A percentile compares a stretch with the other conserved stretches of the same genome.
Conservation (phyloP, 176 grass and related monocot genomes). For the Dactylis glomerata region DNA sequence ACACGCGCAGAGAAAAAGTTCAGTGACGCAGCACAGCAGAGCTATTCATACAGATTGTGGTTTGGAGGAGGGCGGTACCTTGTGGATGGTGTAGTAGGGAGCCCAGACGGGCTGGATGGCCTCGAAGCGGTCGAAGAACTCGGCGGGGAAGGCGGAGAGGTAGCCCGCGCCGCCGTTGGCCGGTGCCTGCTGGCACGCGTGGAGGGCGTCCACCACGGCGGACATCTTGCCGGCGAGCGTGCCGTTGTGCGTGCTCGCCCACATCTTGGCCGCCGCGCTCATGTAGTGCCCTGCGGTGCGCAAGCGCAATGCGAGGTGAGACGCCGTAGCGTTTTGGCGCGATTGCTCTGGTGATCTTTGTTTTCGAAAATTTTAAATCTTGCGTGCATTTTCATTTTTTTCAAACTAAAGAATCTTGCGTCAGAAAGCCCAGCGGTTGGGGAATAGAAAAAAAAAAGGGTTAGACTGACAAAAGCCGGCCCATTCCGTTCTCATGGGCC, state of each 20-base stretch:
- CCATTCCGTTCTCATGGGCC: too few relatives aligned
- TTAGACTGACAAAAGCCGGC: too few relatives aligned
- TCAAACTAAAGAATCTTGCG: too few relatives aligned
- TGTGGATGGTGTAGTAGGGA: slow-evolving; percentile 97
- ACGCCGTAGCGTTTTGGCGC: too few relatives aligned
- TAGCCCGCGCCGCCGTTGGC: slow-evolving; percentile 60
- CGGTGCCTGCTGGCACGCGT: slow-evolving; percentile 61
- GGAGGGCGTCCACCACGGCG: slow-evolving; percentile 57
- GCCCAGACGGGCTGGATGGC: slow-evolving; percentile 80
- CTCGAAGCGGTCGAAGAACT: slow-evolving; percentile 97
- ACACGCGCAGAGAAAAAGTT: background rate
- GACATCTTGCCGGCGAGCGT: slow-evolving; percentile 72
- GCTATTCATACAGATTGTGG: background rate
- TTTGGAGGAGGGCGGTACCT: slow-evolving; percentile 28
- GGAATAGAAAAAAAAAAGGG: too few relatives aligned
- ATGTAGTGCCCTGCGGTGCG: slow-evolving; percentile 78
- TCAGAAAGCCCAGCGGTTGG: too few relatives aligned
- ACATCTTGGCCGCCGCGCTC: slow-evolving; percentile 77
- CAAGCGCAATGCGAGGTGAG: background rate
- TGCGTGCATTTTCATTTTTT: too few relatives aligned
- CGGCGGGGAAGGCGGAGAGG: slow-evolving; percentile 91
- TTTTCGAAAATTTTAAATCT: too few relatives aligned
- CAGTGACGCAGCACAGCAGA: background rate
- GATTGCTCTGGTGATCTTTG: too few relatives aligned
- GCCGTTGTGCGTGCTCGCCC: slow-evolving; percentile 83